Conservation (phyloP, 2,329 filamentous ascomycete genomes). For the Zalaria sp. region DNA sequence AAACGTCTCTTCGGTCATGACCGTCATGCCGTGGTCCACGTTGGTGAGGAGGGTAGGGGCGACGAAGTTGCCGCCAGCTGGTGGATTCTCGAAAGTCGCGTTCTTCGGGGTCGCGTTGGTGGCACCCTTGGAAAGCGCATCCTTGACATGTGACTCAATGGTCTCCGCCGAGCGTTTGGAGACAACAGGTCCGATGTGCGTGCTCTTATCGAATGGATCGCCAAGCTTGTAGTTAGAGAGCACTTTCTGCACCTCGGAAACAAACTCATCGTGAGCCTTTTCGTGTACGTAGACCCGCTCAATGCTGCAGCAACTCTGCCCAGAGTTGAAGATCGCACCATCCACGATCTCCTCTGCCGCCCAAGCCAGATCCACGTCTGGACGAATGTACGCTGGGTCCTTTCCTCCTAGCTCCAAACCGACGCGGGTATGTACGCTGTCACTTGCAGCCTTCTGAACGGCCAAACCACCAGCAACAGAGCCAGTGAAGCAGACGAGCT, state of each 20-base stretch:
- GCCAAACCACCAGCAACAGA: slow-evolving; percentile 78
- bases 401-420: slow-evolving; percentile 90
- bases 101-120: slow-evolving; percentile 75
- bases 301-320: slow-evolving; percentile 91
- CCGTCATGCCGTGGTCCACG: slow-evolving; percentile 68
- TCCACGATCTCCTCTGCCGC: slow-evolving; percentile 90
- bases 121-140: slow-evolving; percentile 72
- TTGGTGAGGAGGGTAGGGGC: slow-evolving; percentile 68
- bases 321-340: slow-evolving; percentile 92
- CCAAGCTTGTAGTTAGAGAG: slow-evolving; percentile 68
- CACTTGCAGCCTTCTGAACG: slow-evolving; percentile 71
- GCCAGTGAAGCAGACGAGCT: slow-evolving; percentile 83
- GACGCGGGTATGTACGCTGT: slow-evolving; percentile 65
- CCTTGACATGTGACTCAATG: slow-evolving; percentile 66
- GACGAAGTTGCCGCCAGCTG: slow-evolving; percentile 74
- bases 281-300: slow-evolving; percentile 87
- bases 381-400: slow-evolving; percentile 78
- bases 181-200: slow-evolving; percentile 78
- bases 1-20: slow-evolving; percentile 93
- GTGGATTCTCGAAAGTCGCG: slow-evolving; percentile 56
- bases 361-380: slow-evolving; percentile 80
- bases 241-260: slow-evolving; percentile 65
- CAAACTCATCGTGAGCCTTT: slow-evolving; percentile 69
- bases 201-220: slow-evolving; percentile 67
- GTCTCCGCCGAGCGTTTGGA: slow-evolving; percentile 64